Percentiles rank a stretch among this genome's conserved stretches.
Conservation (phyloP, 1,284 basidiomycete species). For the Naganishia sp. region DNA sequence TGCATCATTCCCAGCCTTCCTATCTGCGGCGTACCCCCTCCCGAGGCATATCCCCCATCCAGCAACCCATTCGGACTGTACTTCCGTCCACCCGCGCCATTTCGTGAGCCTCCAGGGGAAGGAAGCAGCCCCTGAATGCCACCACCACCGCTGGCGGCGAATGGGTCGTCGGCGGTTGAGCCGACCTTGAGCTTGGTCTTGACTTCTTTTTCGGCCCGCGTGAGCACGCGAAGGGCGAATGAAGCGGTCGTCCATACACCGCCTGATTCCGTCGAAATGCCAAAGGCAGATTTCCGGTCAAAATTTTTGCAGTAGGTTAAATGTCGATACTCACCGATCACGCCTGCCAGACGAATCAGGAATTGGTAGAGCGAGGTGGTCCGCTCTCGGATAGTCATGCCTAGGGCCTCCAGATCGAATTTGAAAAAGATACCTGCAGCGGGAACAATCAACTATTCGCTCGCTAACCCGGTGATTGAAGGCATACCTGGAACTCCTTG, state of each 20-base stretch:
- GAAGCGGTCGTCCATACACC: conserved; percentile 55
- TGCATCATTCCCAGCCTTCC: conserved; percentile 8
- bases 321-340: conserved; percentile 43
- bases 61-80: conserved; percentile 5
- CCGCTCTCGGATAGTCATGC: conserved; percentile 79
- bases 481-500: conserved; percentile 66
- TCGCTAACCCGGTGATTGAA: not conserved
- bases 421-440: conserved; percentile 84
- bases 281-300: not conserved
- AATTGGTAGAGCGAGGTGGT: conserved; percentile 79
- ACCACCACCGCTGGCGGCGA: not conserved
- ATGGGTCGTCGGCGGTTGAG: conserved; percentile 2
- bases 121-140: not conserved
- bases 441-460: not conserved
- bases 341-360: conserved; percentile 66
- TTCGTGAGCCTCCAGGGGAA: not conserved
- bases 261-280: conserved; percentile 35
- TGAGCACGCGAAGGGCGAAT: conserved; percentile 51
- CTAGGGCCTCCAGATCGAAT: conserved; percentile 90
- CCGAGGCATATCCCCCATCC: not conserved
- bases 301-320: not conserved
- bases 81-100: conserved; percentile 1
- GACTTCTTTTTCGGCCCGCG: conserved; percentile 50
- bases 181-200: conserved; percentile 39
- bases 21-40: not conserved